Evolutionary conservation across 805 yeast species (phyloP), one percentile per base, ranked within the genome.

Genomic region (Zygotorulaspora chibaensis): DNA sequence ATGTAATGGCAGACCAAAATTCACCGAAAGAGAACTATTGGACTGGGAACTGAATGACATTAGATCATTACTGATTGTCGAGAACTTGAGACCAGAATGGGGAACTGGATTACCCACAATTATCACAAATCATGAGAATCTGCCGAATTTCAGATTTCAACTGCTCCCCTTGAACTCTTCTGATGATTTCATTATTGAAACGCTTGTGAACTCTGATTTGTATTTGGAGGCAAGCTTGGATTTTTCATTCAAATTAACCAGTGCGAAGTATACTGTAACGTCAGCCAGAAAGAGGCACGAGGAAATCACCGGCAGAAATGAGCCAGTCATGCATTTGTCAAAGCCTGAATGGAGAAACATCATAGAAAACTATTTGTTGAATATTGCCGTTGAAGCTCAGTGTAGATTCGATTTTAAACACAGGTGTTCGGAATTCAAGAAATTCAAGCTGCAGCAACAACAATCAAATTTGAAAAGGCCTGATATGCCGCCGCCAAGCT

Each of bases 1-100:
- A 33, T 68, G 74, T 9, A 77, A 77, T 51, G 84, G 84, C 0
- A 68, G 88, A 36, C 87, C 87, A 10, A 61, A 66, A 20, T 83
- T 81, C 63, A 81, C 87, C 0, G 76, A 75, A 50, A 68, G 88
- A 43, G 79, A 76, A 12, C 67, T 84, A 34, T 67, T 80, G 20
- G 84, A 83, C 61, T 84, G 91, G 91, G 81, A 76, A 39, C 58
- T 81, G 41, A 84, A 84, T 61, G 90, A 83, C 59, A 67, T 81
- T 15, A 67, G 91, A 36, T 80, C 88, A 1, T 62, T 83, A 25
- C 65, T 84, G 30, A 80, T 84, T 23, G 70, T 81, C 17, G 75
- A 72, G 27, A 65, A 60, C 20, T 53, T 76, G 31, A 67, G 65
- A 41, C 79, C 79, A 4, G 81, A 76, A 55, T 83, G 88, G 87